A percentile compares a stretch with the other conserved stretches of the same genome.
phyloP scores from a whole-genome alignment of 768 basidiomycete species.

The Kwoniella dendrophila region DNA sequence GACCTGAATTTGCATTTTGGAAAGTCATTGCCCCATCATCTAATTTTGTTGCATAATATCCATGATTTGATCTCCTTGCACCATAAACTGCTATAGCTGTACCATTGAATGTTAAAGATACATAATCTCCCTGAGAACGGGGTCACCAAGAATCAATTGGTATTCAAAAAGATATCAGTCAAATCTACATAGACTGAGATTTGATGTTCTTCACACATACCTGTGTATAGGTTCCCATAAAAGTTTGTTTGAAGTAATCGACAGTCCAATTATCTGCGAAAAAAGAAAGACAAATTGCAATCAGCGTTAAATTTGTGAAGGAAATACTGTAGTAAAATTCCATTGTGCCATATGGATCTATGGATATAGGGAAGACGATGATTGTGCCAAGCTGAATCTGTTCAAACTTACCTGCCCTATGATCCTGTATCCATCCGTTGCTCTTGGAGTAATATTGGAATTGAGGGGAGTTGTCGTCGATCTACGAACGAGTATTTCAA shows the following conservation, averaged over 20 bases:
- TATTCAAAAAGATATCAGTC: too few relatives aligned
- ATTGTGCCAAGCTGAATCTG: too few relatives aligned
- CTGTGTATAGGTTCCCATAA: conserved; percentile 16
- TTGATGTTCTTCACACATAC: conserved; percentile 7
- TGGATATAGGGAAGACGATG: too few relatives aligned
- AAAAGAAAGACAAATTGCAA: neutral
- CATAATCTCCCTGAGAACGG: conserved; percentile 29
- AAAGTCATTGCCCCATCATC: conserved; percentile 5
- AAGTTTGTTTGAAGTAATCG: conserved; percentile 21
- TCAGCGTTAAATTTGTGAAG: too few relatives aligned
- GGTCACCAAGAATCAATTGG: neutral
- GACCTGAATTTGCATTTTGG: neutral
- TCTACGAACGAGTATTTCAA: conserved; percentile 1
- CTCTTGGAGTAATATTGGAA: conserved; percentile 4
- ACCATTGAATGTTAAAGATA: conserved; percentile 38
- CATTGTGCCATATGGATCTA: too few relatives aligned
- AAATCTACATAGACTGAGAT: neutral
- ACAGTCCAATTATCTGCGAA: conserved; percentile 4
- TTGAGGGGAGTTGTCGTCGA: conserved; percentile 22
- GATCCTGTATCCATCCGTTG: neutral
- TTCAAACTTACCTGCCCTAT: conserved; percentile 10
- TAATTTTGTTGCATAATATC: conserved; percentile 20
- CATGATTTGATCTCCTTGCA: conserved; percentile 34
- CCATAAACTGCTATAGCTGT: conserved; percentile 36
- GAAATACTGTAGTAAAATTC: too few relatives aligned